Base-by-base conservation (phyloP, 2,329 filamentous ascomycete genomes). In the Colletotrichum eremochloae region DNA sequence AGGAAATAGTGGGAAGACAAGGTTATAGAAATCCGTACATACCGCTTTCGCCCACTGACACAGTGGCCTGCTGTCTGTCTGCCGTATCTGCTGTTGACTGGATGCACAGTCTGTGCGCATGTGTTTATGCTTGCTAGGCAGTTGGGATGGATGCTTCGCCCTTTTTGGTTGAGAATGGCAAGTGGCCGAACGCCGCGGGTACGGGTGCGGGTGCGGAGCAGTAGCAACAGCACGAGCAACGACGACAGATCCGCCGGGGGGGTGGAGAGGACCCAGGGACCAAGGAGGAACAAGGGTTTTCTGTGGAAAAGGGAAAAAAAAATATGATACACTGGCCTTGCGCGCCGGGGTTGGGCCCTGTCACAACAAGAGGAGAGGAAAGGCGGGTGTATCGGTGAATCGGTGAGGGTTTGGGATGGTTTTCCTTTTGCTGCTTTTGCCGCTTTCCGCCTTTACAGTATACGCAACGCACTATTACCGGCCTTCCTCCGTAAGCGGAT, bases 261-360 rank as follows among this genome's bases (percentile, higher is more conserved):
- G 18, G 42, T 1, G 14, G 42, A 11, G 38, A 9, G 42, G 14
- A 15, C 31, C 53, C 52, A 58, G 67, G 29, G 40, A 42, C 60
- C 31, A n/a, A 40, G 33, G 18, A 15, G 50, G 48, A 46, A 56
- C 48, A 67, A 52, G 63, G 68, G 44, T n/a, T 50, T 56, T n/a
- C n/a, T 46, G 44, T 24, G 42, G 48, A 44, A 44, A 44, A 44
- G 42, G 44, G 7, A n/a, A 15, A 11, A 48, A 48, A 2, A 53
- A 24, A 50, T 62, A 57, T 68, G 57, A 68, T 50, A 71, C 56
- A 71, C 40, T 71, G 57, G 50, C 53, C 55, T 29, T 31, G 63
- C 63, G 33, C 53, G 48, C 44, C 29, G 64, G 46, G 58, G 29
- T 40, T 36, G 7, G 52, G 55, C 67, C 67, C 62, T 70, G 67